These are phyloP conservation scores for Malus hybrid DNA, from an alignment of 331 rosid species.

Conservation along the genomic window DNA sequence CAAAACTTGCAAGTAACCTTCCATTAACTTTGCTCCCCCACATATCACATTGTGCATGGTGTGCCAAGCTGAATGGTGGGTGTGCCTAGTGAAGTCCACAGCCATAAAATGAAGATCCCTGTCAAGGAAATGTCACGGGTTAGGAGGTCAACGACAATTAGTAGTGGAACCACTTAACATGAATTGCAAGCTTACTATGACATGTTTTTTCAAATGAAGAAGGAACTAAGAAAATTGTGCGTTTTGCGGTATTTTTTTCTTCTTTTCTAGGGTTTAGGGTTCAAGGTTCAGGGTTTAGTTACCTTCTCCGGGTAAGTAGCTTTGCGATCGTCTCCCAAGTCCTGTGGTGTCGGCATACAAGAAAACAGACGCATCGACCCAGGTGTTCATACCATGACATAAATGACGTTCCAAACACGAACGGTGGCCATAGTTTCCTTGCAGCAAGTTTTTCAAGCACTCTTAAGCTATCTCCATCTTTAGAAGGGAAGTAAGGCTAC, in stretches of 20 bases:
- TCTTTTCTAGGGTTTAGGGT: neutral
- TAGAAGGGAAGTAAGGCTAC: constrained; percentile 66
- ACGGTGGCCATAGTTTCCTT: constrained; percentile 66
- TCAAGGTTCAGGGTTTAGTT: neutral
- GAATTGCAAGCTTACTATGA: neutral
- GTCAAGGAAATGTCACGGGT: neutral
- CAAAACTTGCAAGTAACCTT: constrained; percentile 36
- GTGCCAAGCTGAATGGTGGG: constrained; percentile 91
- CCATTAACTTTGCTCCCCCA: constrained; percentile 56
- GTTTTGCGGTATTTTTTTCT: neutral
- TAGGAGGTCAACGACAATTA: no score
- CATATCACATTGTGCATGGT: constrained; percentile 87
- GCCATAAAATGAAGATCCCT: constrained; percentile 47
- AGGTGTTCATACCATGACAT: constrained; percentile 91
- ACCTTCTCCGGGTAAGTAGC: constrained; percentile 48
- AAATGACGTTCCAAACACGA: constrained; percentile 49
- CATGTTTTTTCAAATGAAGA: neutral
- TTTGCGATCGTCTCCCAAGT: constrained; percentile 52
- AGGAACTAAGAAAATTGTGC: neutral
- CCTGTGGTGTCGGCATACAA: constrained; percentile 71
- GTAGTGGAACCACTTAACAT: no score
- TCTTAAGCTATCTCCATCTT: constrained; percentile 32
- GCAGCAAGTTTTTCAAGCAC: constrained; percentile 46
- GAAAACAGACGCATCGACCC: constrained; percentile 62
- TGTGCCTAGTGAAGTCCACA: constrained; percentile 59